Base-by-base conservation (phyloP, 306 rosid genomes). In the Sicyos baderoa region DNA sequence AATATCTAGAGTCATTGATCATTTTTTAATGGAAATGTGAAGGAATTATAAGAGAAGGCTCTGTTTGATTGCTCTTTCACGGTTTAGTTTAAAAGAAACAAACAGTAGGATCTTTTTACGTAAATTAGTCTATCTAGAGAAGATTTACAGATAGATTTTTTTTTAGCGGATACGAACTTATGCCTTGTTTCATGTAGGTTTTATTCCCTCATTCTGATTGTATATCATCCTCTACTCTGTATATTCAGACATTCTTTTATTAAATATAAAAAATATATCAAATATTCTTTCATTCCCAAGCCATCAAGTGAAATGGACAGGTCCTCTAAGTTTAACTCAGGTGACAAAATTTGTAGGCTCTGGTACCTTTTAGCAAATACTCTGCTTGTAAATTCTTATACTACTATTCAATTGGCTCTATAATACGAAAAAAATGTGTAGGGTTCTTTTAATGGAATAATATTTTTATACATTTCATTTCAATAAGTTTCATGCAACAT, bases 341-440 rank as follows among this genome's bases (percentile, higher is more conserved):
- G 56, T 52, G 6, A 52, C 21, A 21, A 52, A 52, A 52, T 16
- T 22, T 52, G 56, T 5, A 53, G 3, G 65, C 21, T 58, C 3
- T 16, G 35, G 12, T 60, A 35, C 67, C 48, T 35, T 4, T 9
- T 8, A n/a, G 7, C 23, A 12, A 60, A 15, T 29, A 1, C 7
- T 60, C 67, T 32, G 25, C 23, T 58, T 32, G 67, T 60, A 32
- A 60, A 60, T 16, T 60, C 49, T 15, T 60, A 35, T 16, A 60
- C 47, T 35, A 32, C 47, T 4, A 32, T 62, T 25, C 29, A 25
- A 25, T 25, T 1, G 3, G 3, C 29, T 25, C 29, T 25, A 25
- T 25, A 25, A 25, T 25, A 25, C 29, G 2, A 25, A 25, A 1
- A 25, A 25, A 25, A 25, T 25, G 1, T 25, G 3, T 25, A 25